A percentile compares a stretch with the other conserved stretches of the same genome.
phyloP scores from a whole-genome alignment of 2,329 filamentous ascomycete species.

The Uncinocarpus reesii region DNA sequence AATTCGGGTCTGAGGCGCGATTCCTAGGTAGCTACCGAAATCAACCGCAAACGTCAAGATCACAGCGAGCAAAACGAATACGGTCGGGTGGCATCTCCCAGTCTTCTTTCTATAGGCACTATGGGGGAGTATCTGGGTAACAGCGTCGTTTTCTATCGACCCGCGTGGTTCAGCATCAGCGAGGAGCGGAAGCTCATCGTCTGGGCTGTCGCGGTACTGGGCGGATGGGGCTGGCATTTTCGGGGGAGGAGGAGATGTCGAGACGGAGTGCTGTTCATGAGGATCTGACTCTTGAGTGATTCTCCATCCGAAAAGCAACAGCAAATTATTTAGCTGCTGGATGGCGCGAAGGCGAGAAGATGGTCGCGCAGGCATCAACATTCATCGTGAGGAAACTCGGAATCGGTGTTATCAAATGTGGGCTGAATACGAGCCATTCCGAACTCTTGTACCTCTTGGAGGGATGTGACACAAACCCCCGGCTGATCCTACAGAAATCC shows the following conservation, averaged over 20 bases:
- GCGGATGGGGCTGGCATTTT: neutral
- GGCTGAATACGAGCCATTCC: no score
- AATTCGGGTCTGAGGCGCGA: conserved; percentile 32
- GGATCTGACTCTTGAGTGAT: no score
- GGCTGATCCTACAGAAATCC: no score
- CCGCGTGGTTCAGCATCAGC: neutral
- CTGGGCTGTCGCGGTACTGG: conserved; percentile 3
- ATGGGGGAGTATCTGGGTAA: neutral
- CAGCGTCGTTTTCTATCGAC: neutral
- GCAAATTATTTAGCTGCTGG: neutral
- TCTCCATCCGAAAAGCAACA: no score
- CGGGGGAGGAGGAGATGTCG: neutral
- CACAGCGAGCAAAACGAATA: conserved; percentile 14
- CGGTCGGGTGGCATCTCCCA: conserved; percentile 8
- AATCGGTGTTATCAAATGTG: no score
- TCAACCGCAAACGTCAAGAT: conserved; percentile 12
- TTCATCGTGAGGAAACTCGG: no score
- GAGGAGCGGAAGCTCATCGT: conserved; percentile 9
- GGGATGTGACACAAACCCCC: no score
- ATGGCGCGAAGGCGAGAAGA: no score
- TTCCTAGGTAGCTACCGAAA: conserved; percentile 12
- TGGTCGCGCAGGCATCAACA: no score
- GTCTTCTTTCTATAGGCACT: neutral
- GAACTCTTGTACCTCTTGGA: neutral
- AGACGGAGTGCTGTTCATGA: neutral